phyloP scores from a whole-genome alignment of 2,329 filamentous ascomycete species.

The Talaromyces sp. region DNA sequence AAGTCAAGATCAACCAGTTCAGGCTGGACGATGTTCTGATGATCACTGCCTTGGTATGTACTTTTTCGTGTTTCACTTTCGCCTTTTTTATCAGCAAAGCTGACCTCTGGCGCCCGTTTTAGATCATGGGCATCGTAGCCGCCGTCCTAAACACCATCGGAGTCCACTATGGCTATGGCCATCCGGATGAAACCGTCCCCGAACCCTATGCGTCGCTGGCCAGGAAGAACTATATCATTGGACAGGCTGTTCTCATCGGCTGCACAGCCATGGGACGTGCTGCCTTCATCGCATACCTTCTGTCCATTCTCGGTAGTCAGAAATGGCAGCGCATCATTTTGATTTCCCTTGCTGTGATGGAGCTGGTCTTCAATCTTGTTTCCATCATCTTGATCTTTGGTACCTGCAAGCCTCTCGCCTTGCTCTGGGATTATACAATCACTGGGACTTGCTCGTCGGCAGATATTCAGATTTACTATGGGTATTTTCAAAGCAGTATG shows the following conservation, averaged over 20 bases:
- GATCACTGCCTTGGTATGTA: conserved; percentile 13
- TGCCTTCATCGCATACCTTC: conserved; percentile 29
- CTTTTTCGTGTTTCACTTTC: conserved; percentile 10
- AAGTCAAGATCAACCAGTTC: conserved; percentile 14
- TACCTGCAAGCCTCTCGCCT: not conserved
- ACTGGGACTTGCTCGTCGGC: not conserved
- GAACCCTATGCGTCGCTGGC: conserved; percentile 15
- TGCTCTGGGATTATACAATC: conserved; percentile 1
- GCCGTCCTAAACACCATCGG: not conserved
- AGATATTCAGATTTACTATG: not conserved
- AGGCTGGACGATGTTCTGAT: conserved; percentile 13
- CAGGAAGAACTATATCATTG: conserved; percentile 27
- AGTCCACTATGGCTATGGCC: conserved; percentile 8
- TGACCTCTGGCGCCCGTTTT: not conserved
- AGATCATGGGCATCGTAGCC: conserved; percentile 1
- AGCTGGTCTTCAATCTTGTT: conserved; percentile 26
- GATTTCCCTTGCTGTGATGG: conserved; percentile 23
- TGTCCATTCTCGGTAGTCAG: conserved; percentile 24
- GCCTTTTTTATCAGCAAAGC: conserved; percentile 9
- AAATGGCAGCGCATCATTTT: conserved; percentile 23
- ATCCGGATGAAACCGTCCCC: conserved; percentile 1
- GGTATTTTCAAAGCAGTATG: conserved; percentile 6
- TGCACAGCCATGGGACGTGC: conserved; percentile 26
- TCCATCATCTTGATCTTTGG: not conserved
- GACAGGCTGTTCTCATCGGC: conserved; percentile 26